phyloP scores from a whole-genome alignment of 352 stramenopile species.

The Phytophthora quininea region DNA sequence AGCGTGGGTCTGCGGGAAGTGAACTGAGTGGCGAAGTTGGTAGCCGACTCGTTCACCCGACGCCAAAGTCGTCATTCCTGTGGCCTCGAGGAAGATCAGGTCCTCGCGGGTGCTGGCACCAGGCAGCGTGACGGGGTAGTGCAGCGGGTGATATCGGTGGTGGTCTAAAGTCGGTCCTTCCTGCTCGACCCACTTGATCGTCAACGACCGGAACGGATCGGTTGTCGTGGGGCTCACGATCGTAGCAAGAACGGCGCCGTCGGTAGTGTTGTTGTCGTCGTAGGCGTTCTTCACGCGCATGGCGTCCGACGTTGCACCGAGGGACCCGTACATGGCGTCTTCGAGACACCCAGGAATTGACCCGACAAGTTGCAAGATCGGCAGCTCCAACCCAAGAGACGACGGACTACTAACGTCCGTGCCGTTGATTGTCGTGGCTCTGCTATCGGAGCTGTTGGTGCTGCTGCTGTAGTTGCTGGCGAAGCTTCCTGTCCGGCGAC shows the following conservation, averaged over 20 bases:
- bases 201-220: slow-evolving; percentile 60
- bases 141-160: slow-evolving; percentile 42
- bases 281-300: slow-evolving; percentile 63
- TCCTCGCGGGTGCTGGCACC: slow-evolving; percentile 51
- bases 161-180: slow-evolving; percentile 36
- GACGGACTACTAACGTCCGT: slow-evolving; percentile 17
- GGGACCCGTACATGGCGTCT: slow-evolving; percentile 64
- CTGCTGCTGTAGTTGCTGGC: slow-evolving; percentile 29
- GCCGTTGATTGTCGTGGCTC: slow-evolving; percentile 16
- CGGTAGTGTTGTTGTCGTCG: slow-evolving; percentile 47
- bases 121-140: slow-evolving; percentile 42
- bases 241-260: slow-evolving; percentile 56
- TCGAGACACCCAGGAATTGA: slow-evolving; percentile 57
- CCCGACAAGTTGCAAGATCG: slow-evolving; percentile 49
- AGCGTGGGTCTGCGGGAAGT: slow-evolving; percentile 51
- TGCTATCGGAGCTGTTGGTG: slow-evolving; percentile 37
- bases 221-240: slow-evolving; percentile 42
- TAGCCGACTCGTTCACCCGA: slow-evolving; percentile 65
- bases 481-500: slow-evolving; percentile 33
- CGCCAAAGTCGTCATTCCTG: slow-evolving; percentile 45
- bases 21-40: slow-evolving; percentile 68
- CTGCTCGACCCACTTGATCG: slow-evolving; percentile 67
- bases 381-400: slow-evolving; percentile 31
- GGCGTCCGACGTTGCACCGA: slow-evolving; percentile 39
- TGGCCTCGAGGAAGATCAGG: slow-evolving; percentile 62